Conservation (phyloP, 129 eudicot species). For the Rutidosis leptorrhynchoides region DNA sequence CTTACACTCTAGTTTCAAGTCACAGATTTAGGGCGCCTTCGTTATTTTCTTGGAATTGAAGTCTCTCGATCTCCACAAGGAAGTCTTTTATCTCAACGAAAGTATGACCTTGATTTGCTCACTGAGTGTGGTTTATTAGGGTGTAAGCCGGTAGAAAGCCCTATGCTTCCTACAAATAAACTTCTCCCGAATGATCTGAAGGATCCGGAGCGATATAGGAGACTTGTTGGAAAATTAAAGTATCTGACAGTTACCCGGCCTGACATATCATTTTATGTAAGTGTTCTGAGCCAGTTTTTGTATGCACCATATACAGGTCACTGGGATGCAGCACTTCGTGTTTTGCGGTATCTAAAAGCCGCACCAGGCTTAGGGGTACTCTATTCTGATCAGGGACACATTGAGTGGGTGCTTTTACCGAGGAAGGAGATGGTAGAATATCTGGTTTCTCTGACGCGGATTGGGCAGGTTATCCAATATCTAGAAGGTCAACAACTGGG, state of each 20-base stretch:
- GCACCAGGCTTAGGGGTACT: background rate
- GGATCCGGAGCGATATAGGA: background rate
- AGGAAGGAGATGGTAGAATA: background rate
- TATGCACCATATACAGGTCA: background rate
- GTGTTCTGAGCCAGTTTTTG: background rate
- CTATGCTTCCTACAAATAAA: background rate
- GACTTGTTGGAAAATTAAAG: background rate
- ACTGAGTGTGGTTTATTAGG: background rate
- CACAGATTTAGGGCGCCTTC: too few species aligned
- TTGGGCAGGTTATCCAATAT: too few species aligned
- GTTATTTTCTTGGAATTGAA: slow-evolving; percentile 2
- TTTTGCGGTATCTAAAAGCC: background rate
- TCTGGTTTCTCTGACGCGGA: background rate
- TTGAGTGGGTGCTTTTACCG: background rate
- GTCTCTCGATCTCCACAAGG: background rate
- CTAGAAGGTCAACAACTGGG: too few species aligned
- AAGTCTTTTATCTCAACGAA: background rate
- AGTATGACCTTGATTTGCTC: background rate
- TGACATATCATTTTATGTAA: background rate
- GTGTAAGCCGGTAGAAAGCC: background rate
- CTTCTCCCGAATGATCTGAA: slow-evolving; percentile 1
- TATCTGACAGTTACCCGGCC: background rate
- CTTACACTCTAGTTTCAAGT: background rate
- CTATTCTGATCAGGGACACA: background rate
- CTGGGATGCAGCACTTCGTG: background rate